These are phyloP conservation scores for Taphrina deformans DNA, from an alignment of 1,139 yeast species.

Conservation along the genomic window DNA sequence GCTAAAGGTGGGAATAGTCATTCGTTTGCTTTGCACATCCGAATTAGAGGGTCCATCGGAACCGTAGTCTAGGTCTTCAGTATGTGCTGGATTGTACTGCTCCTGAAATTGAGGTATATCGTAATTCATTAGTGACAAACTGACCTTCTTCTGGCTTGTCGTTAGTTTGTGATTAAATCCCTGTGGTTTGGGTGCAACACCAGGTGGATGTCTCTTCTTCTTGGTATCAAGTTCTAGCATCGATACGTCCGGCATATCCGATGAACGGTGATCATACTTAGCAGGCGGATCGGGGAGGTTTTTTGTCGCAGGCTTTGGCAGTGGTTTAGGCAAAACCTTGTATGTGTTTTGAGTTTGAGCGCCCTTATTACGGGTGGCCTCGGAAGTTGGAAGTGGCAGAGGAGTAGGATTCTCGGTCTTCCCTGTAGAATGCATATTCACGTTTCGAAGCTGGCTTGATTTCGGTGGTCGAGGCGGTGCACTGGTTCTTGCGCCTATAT, in stretches of 20 bases:
- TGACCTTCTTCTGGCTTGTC: background rate
- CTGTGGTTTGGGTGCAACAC: background rate
- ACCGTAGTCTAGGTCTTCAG: background rate
- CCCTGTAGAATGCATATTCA: background rate
- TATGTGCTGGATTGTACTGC: background rate
- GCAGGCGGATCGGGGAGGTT: background rate
- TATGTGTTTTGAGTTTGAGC: background rate
- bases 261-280: background rate
- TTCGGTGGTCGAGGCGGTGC: conserved; percentile 19
- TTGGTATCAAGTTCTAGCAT: background rate
- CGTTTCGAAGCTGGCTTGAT: background rate
- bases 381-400: background rate
- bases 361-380: background rate
- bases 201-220: background rate
- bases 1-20: conserved; percentile 3
- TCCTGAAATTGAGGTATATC: background rate
- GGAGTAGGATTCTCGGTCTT: background rate
- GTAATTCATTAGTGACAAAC: background rate
- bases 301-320: background rate
- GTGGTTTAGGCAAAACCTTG: background rate
- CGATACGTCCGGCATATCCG: background rate
- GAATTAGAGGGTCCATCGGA: background rate
- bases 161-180: background rate
- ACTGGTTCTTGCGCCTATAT: background rate
- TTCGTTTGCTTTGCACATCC: background rate